Evolutionary conservation across 1,284 basidiomycete genomes (phyloP).

Genomic region (Salmacisia buchloeana): DNA sequence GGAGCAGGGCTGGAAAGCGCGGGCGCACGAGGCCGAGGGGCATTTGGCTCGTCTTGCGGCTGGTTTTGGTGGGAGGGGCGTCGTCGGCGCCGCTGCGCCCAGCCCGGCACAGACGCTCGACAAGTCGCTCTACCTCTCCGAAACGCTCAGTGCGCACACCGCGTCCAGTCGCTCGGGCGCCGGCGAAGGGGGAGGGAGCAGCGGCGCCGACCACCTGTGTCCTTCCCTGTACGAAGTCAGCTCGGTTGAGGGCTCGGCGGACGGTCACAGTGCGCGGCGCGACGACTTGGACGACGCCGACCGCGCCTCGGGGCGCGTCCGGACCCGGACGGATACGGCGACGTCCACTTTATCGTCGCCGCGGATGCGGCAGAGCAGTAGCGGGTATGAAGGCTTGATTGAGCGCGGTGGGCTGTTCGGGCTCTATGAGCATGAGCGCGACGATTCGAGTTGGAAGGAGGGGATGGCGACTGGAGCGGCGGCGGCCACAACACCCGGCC

Average conservation of each 20-base stretch:
- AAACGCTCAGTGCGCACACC: not conserved
- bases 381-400: not conserved
- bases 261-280: not conserved
- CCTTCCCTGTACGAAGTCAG: conserved; percentile 2
- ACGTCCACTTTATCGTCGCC: not conserved
- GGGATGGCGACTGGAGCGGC: too few relatives aligned
- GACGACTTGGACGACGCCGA: not conserved
- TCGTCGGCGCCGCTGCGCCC: too few relatives aligned
- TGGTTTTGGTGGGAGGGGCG: too few relatives aligned
- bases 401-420: not conserved
- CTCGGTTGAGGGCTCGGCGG: conserved; percentile 1
- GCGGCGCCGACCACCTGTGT: not conserved
- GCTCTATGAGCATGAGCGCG: too few relatives aligned
- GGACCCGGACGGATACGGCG: not conserved
- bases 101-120: too few relatives aligned
- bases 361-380: not conserved
- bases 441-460: too few relatives aligned
- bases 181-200: not conserved
- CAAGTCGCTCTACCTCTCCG: not conserved
- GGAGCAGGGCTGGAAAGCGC: not conserved
- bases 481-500: not conserved
- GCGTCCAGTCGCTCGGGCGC: not conserved
- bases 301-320: not conserved
- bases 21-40: too few relatives aligned
- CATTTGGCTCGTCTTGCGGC: too few relatives aligned